Evolutionary conservation across 73 alveolate species (phyloP).

Genomic region (Stentor roeselii): DNA sequence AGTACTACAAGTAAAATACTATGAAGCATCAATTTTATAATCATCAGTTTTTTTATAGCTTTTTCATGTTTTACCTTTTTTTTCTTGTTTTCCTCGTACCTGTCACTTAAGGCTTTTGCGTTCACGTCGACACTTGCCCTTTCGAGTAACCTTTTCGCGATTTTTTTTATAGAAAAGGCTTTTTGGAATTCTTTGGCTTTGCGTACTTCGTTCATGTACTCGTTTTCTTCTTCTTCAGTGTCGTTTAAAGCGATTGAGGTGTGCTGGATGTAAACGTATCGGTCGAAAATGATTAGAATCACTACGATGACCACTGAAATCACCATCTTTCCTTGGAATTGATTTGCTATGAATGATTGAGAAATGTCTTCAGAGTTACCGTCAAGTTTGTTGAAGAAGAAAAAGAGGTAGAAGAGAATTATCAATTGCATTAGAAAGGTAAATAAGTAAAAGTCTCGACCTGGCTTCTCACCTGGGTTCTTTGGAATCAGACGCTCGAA

Average conservation of each 20-base stretch:
- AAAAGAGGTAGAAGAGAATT: constrained; percentile 74
- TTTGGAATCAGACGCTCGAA: constrained; percentile 65
- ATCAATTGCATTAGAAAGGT: constrained; percentile 61
- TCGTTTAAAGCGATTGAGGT: not conserved
- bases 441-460: constrained; percentile 80
- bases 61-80: not conserved
- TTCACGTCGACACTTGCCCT: too few relatives aligned
- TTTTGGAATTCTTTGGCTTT: not conserved
- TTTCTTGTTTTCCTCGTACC: not conserved
- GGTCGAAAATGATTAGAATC: constrained; percentile 49
- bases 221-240: not conserved
- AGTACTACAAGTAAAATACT: constrained; percentile 2
- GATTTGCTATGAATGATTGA: constrained; percentile 47
- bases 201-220: not conserved
- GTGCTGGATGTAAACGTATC: constrained; percentile 34
- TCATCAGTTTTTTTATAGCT: not conserved
- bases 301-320: constrained; percentile 57
- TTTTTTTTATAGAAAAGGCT: too few relatives aligned
- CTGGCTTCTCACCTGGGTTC: constrained; percentile 88
- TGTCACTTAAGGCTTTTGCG: not conserved
- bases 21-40: not conserved
- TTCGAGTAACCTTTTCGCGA: too few relatives aligned
- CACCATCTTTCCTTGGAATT: constrained; percentile 68
- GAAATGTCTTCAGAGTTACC: constrained; percentile 58
- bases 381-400: constrained; percentile 83